phyloP scores from a whole-genome alignment of 441 rosid genomes.

The Jatropha podagrica region DNA sequence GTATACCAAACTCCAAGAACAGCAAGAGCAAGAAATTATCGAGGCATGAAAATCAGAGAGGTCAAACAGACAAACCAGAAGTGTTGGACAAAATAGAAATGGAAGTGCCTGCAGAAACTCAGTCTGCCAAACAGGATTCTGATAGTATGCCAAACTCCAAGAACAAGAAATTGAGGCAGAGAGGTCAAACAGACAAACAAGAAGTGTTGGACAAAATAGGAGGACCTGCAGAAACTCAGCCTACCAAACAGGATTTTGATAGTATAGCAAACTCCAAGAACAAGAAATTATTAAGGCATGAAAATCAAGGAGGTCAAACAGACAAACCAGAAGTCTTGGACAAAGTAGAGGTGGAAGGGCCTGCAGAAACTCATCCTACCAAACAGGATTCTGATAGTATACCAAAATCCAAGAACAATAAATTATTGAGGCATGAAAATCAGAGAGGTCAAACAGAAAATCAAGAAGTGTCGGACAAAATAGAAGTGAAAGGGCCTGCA shows the following conservation, averaged over 20 bases:
- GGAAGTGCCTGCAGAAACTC: slow-evolving; percentile 30
- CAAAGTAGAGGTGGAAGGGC: slow-evolving; percentile 21
- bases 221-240: slow-evolving; percentile 27
- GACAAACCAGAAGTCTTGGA: background rate
- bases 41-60: slow-evolving; percentile 26
- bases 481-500: slow-evolving; percentile 18
- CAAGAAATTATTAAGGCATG: slow-evolving; percentile 21
- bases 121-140: slow-evolving; percentile 17
- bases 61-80: background rate
- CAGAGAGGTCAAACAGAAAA: slow-evolving; percentile 14
- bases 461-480: slow-evolving; percentile 8
- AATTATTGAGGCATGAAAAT: slow-evolving; percentile 23
- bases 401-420: slow-evolving; percentile 22
- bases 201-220: slow-evolving; percentile 17
- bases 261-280: slow-evolving; percentile 20
- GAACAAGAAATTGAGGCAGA: slow-evolving; percentile 19
- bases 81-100: slow-evolving; percentile 12
- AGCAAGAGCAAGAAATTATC: slow-evolving; percentile 22
- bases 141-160: slow-evolving; percentile 21
- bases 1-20: slow-evolving; percentile 20
- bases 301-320: slow-evolving; percentile 24
- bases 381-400: slow-evolving; percentile 20
- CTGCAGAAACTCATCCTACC: slow-evolving; percentile 27
- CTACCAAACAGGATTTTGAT: slow-evolving; percentile 20
- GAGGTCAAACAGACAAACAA: background rate